phyloP scores from a whole-genome alignment of 345 rosid genomes.

The Brassica incana region DNA sequence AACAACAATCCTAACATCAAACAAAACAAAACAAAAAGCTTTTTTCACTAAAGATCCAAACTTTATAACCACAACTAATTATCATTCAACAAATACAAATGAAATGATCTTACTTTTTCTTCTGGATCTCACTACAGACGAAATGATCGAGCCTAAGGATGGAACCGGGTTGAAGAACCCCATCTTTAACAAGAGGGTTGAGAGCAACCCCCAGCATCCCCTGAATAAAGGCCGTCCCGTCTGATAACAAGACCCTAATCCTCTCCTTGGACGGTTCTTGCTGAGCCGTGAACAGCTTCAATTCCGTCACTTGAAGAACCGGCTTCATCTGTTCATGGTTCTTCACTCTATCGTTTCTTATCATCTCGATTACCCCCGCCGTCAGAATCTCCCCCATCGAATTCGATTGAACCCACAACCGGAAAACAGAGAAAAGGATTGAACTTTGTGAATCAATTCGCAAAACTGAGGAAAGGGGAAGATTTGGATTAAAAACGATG shows the following conservation, averaged over 20 bases:
- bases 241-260: slow-evolving; percentile 64
- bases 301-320: slow-evolving; percentile 62
- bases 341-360: slow-evolving; percentile 45
- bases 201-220: slow-evolving; percentile 69
- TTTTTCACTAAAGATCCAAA: background rate
- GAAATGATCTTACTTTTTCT: slow-evolving; percentile 46
- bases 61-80: background rate
- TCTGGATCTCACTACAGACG: slow-evolving; percentile 55
- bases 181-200: slow-evolving; percentile 57
- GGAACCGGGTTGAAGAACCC: slow-evolving; percentile 59
- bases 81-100: background rate
- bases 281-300: slow-evolving; percentile 50
- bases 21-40: background rate
- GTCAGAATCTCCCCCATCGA: slow-evolving; percentile 52
- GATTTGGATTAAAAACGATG: background rate
- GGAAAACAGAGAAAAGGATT: background rate
- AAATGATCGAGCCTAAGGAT: slow-evolving; percentile 55
- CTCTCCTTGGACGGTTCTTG: slow-evolving; percentile 47
- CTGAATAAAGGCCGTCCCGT: slow-evolving; percentile 59
- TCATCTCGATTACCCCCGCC: slow-evolving; percentile 59
- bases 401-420: background rate
- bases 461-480: background rate
- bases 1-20: slow-evolving; percentile 60
- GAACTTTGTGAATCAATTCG: background rate
- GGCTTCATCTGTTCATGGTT: slow-evolving; percentile 52